Evolutionary conservation across 768 basidiomycete genomes (phyloP), one percentile per base, ranked within the genome.

Genomic region (Tylopilus intermedius): DNA sequence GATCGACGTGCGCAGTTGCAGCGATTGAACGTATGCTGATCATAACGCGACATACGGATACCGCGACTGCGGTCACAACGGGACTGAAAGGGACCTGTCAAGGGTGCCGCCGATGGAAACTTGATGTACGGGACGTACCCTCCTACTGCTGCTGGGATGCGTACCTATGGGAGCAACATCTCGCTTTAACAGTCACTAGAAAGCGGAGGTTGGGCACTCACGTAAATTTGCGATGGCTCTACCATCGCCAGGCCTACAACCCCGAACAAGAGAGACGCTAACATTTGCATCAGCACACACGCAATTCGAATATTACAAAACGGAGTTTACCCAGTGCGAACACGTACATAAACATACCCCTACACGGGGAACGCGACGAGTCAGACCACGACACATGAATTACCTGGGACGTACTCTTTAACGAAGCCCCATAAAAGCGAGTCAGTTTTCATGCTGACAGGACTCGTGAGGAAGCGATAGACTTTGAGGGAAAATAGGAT

Each of bases 11-110:
- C 9, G 74, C 63, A 33, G 33, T 33, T 2, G 33, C 33, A 33
- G 33, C 33, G 11, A 77, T 64, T 4, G 75, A 76, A 40, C 69
- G 69, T 54, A 75, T 70, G 56, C 67, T 72, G 40, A 75, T 63
- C 69, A 74, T 71, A 11, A 68, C 62, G 13, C 72, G 66, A 22
- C 70, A 71, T 30, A 72, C 66, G 29, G 70, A 62, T 27, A 75
- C 52, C 11, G 42, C 51, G 18, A 50, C 27, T 11, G 52, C 15
- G 4, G 54, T 43, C 30, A 58, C 29, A 53, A 33, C 33, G 8
- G 33, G 33, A 33, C 33, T 33, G 13, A 14, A 33, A 30, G 7
- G 33, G 33, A 6, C 13, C 7, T 14, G 33, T 33, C 33, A 33
- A 33, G 33, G 2, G 11, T 14, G 33, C 33, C 11, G 33, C 4